Conservation (phyloP, 768 basidiomycete genomes). For the Xerocomus spinulosus region DNA sequence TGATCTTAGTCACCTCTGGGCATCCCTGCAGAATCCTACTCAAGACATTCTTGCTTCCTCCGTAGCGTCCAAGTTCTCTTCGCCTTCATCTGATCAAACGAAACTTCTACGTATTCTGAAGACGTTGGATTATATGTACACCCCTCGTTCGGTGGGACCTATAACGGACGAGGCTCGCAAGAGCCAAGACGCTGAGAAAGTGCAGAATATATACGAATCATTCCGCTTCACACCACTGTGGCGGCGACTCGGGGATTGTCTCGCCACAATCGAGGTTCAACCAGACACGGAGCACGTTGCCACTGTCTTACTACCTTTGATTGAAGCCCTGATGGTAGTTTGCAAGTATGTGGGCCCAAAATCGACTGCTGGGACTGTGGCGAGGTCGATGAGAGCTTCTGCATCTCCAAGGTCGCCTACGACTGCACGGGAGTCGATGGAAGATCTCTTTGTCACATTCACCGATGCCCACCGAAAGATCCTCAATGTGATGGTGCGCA, state of each 20-base stretch:
- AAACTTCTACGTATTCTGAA: slow-evolving; percentile 93
- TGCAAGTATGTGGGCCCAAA: slow-evolving; percentile 90
- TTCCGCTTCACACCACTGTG: slow-evolving; percentile 90
- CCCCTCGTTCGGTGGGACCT: slow-evolving; percentile 47
- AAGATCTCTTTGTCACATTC: slow-evolving; percentile 89
- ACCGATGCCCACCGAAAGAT: slow-evolving; percentile 92
- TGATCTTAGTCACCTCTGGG: slow-evolving; percentile 75
- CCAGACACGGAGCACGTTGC: slow-evolving; percentile 83
- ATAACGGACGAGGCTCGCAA: slow-evolving; percentile 35
- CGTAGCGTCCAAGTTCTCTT: slow-evolving; percentile 86
- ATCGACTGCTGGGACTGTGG: slow-evolving; percentile 37
- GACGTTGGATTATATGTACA: slow-evolving; percentile 96
- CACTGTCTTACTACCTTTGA: slow-evolving; percentile 87
- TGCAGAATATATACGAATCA: slow-evolving; percentile 83
- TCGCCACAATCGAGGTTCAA: slow-evolving; percentile 76
- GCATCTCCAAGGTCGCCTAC: slow-evolving; percentile 66
- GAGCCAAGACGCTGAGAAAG: slow-evolving; percentile 68
- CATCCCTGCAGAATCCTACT: slow-evolving; percentile 52
- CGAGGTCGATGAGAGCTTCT: slow-evolving; percentile 56
- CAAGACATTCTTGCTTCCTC: slow-evolving; percentile 57
- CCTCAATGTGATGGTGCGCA: slow-evolving; percentile 95
- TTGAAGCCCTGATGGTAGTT: slow-evolving; percentile 97
- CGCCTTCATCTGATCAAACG: slow-evolving; percentile 93
- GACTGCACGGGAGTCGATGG: slow-evolving; percentile 72
- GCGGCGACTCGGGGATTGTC: slow-evolving; percentile 85